Evolutionary conservation across 2,329 filamentous ascomycete species (phyloP).

Genomic region (Fusarium clavum): DNA sequence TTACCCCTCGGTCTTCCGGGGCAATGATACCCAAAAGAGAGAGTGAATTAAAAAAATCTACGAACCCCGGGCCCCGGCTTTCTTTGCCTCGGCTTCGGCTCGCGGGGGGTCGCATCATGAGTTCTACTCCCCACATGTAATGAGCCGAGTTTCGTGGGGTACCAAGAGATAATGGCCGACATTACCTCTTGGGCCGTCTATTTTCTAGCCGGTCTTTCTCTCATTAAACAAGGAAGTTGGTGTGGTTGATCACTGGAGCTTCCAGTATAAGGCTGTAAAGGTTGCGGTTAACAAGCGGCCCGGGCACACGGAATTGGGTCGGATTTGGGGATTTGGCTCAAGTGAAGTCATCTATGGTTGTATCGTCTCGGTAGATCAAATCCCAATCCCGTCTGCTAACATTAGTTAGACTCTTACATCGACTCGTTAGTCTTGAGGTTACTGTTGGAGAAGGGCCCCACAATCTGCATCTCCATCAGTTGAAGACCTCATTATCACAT

Average conservation of each 20-base stretch:
- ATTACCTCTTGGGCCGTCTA: neutral
- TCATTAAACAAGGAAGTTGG: neutral
- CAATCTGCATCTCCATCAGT: conserved; percentile 16
- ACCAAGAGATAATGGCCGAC: neutral
- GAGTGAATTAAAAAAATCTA: neutral
- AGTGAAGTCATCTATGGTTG: conserved; percentile 17
- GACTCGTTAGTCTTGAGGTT: neutral
- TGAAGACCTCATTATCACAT: conserved; percentile 38
- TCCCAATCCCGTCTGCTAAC: neutral
- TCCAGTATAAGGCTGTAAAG: conserved; percentile 7
- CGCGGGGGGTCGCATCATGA: conserved; percentile 32
- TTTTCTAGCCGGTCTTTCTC: neutral
- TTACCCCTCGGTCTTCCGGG: conserved; percentile 33
- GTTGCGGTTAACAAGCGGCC: conserved; percentile 9
- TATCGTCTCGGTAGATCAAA: conserved; percentile 2
- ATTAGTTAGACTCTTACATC: neutral
- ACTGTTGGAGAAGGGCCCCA: conserved; percentile 35
- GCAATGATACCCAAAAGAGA: conserved; percentile 27
- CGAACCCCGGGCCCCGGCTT: conserved; percentile 41
- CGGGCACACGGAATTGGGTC: conserved; percentile 38
- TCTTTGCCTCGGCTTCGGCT: conserved; percentile 48
- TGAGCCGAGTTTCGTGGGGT: conserved; percentile 26
- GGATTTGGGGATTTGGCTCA: conserved; percentile 17
- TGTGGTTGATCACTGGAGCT: conserved; percentile 4
- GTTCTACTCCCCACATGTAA: conserved; percentile 31